These are phyloP conservation scores for Pugionium dolabratum DNA, from an alignment of 345 rosid species.

Conservation along the genomic window DNA sequence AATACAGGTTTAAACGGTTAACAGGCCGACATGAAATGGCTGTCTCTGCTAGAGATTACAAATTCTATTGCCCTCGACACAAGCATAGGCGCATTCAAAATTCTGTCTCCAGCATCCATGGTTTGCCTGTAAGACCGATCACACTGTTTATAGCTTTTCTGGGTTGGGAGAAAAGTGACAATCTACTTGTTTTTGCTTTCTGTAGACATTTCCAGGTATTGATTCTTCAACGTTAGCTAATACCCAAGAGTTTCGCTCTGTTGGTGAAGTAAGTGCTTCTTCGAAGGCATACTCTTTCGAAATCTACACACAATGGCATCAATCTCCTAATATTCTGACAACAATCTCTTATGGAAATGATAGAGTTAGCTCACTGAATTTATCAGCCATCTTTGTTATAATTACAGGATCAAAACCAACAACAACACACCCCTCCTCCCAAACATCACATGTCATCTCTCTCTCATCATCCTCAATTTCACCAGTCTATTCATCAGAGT, in stretches of 20 bases:
- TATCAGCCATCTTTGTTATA: background rate
- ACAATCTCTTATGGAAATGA: constrained; percentile 2
- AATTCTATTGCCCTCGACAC: constrained; percentile 91
- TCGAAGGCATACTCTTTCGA: background rate
- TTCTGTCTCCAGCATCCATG: constrained; percentile 53
- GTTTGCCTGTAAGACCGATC: constrained; percentile 60
- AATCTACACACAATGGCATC: no score
- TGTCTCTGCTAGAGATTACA: constrained; percentile 70
- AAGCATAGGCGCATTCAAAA: constrained; percentile 68
- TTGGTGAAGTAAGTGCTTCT: constrained; percentile 53
- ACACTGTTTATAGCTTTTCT: background rate
- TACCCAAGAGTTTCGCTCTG: constrained; percentile 64
- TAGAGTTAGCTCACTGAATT: constrained; percentile 1
- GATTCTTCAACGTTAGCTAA: constrained; percentile 54
- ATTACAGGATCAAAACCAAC: constrained; percentile 60
- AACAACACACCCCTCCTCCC: constrained; percentile 48
- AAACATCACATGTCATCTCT: constrained; percentile 68
- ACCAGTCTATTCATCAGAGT: constrained; percentile 60
- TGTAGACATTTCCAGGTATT: constrained; percentile 59
- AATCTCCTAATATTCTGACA: background rate
- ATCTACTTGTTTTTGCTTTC: constrained; percentile 32
- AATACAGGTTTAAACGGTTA: constrained; percentile 72
- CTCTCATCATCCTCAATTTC: constrained; percentile 59
- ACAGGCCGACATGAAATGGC: constrained; percentile 85
- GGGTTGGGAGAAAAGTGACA: constrained; percentile 16